phyloP scores from a whole-genome alignment of 805 yeast species.

The Kregervanrija pseudodelftensis region DNA sequence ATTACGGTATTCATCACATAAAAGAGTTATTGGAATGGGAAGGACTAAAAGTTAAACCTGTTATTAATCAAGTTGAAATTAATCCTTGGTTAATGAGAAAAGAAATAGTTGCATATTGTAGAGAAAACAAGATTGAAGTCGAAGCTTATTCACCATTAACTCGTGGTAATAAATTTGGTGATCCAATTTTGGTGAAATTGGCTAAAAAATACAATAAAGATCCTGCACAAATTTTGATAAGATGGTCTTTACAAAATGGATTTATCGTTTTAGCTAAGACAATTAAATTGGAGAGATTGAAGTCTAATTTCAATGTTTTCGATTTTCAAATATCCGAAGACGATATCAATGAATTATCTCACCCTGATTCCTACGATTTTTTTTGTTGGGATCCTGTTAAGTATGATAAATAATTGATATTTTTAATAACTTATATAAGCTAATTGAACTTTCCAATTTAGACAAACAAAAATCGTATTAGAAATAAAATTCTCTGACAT shows the following conservation, averaged over 20 bases:
- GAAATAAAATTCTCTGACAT: too few relatives aligned
- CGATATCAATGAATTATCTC: conserved; percentile 29
- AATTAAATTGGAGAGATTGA: conserved; percentile 26
- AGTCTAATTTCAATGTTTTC: conserved; percentile 32
- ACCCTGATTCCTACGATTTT: conserved; percentile 25
- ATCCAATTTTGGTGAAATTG: conserved; percentile 34
- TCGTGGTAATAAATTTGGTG: conserved; percentile 40
- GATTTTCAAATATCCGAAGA: conserved; percentile 33
- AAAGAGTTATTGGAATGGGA: conserved; percentile 42
- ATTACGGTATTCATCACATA: conserved; percentile 36
- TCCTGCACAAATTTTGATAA: conserved; percentile 52
- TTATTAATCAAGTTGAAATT: conserved; percentile 42
- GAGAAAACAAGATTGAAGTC: conserved; percentile 36
- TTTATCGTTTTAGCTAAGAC: conserved; percentile 35
- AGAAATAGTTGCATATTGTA: conserved; percentile 37
- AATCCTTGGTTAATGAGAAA: conserved; percentile 41
- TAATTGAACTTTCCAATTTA: too few relatives aligned
- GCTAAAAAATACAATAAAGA: conserved; percentile 41
- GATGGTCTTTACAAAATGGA: conserved; percentile 64
- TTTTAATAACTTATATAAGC: background rate
- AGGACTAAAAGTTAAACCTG: conserved; percentile 36
- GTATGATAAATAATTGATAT: conserved; percentile 6
- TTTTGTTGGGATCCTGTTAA: conserved; percentile 21
- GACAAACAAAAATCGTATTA: background rate
- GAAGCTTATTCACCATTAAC: conserved; percentile 65